phyloP scores from a whole-genome alignment of 1,284 basidiomycete species.

The Ustilago crameri region DNA sequence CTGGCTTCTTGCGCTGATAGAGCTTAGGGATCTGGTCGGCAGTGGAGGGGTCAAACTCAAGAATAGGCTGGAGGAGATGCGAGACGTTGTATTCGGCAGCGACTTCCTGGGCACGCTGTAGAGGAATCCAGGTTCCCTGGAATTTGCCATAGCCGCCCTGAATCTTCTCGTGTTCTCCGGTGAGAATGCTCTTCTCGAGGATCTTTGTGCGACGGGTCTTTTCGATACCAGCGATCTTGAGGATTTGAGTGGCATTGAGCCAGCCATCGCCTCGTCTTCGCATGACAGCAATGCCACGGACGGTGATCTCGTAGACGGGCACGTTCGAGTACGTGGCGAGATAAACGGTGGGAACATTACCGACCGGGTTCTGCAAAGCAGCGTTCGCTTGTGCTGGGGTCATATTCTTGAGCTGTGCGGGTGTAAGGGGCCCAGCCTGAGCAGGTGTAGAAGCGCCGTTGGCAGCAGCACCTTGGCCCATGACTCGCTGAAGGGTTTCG shows the following conservation, averaged over 20 bases:
- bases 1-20: conserved; percentile 49
- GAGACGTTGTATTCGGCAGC: conserved; percentile 65
- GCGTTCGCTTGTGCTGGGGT: conserved; percentile 51
- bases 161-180: conserved; percentile 96
- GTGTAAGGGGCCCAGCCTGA: conserved; percentile 38
- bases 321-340: conserved; percentile 69
- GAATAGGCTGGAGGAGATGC: conserved; percentile 64
- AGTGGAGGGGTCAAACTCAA: conserved; percentile 64
- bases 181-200: conserved; percentile 94
- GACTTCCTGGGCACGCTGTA: conserved; percentile 64
- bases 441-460: conserved; percentile 25
- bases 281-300: conserved; percentile 98
- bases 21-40: conserved; percentile 58
- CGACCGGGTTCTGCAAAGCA: conserved; percentile 42
- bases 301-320: conserved; percentile 72
- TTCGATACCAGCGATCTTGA: conserved; percentile 98
- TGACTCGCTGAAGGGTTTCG: conserved; percentile 43
- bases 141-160: conserved; percentile 99
- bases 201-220: conserved; percentile 97
- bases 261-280: conserved; percentile 90
- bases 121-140: conserved; percentile 88
- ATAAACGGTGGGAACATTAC: conserved; percentile 61
- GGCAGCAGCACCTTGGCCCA: conserved; percentile 33
- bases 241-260: conserved; percentile 95
- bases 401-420: conserved; percentile 49